phyloP scores from a whole-genome alignment of 176 grass and related monocot genomes.

The Triticum timopheevii region DNA sequence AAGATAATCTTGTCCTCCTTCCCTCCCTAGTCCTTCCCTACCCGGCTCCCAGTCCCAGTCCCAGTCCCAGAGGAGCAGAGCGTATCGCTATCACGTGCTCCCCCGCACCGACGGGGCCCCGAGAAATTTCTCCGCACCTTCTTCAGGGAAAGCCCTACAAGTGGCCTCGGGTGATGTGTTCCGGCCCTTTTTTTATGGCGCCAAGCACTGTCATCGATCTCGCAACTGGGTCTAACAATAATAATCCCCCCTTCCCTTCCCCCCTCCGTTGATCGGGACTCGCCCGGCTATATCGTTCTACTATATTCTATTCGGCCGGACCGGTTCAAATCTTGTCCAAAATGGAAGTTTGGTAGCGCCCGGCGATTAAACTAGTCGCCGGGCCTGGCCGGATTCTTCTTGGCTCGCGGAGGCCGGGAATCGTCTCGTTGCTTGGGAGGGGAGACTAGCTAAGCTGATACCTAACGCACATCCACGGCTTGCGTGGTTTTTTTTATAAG shows the following conservation, averaged over 20 bases:
- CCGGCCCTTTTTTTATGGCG: conserved; percentile 1
- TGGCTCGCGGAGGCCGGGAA: conserved; percentile 30
- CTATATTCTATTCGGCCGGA: not conserved
- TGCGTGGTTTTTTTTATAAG: conserved; percentile 36
- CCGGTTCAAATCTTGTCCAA: conserved; percentile 31
- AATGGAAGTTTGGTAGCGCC: conserved; percentile 38
- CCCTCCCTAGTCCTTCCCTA: not conserved
- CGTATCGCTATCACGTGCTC: conserved; percentile 64
- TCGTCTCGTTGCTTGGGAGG: conserved; percentile 41
- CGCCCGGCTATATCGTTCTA: too few relatives aligned
- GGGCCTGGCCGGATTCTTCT: conserved; percentile 24
- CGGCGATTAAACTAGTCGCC: not conserved
- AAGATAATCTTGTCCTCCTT: conserved; percentile 49
- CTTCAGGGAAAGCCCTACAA: conserved; percentile 8
- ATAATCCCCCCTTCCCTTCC: not conserved
- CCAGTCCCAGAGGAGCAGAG: not conserved
- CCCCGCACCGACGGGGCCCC: conserved; percentile 50
- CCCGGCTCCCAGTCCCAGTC: too few relatives aligned
- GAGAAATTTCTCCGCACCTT: conserved; percentile 46
- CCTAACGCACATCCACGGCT: conserved; percentile 17
- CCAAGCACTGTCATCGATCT: conserved; percentile 38
- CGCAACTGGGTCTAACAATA: conserved; percentile 37
- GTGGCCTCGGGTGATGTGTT: conserved; percentile 43
- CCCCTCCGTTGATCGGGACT: conserved; percentile 17
- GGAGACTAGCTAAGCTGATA: conserved; percentile 25